A percentile compares a stretch with the other conserved stretches of the same genome.
phyloP scores from a whole-genome alignment of 805 yeast species.

The Lipomyces spencermartinsiae region DNA sequence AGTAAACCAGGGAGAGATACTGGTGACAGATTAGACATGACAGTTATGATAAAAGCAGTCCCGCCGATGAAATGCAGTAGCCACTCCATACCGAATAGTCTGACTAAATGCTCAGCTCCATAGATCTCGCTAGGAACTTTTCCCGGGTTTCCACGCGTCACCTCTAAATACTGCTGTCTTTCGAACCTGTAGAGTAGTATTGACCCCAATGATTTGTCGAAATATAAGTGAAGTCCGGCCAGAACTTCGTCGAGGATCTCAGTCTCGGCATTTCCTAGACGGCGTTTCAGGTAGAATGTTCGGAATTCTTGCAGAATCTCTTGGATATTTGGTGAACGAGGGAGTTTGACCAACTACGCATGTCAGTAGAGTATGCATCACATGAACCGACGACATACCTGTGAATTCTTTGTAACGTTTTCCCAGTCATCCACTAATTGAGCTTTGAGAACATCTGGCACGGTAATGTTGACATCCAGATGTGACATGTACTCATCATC shows the following conservation, averaged over 20 bases:
- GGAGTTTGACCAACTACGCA: slow-evolving; percentile 61
- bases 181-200: slow-evolving; percentile 77
- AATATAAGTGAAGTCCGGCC: slow-evolving; percentile 72
- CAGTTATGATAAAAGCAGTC: not conserved
- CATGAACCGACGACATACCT: slow-evolving; percentile 40
- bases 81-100: slow-evolving; percentile 56
- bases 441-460: slow-evolving; percentile 72
- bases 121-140: slow-evolving; percentile 58
- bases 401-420: slow-evolving; percentile 77
- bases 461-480: slow-evolving; percentile 59
- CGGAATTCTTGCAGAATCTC: slow-evolving; percentile 62
- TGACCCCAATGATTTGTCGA: slow-evolving; percentile 73
- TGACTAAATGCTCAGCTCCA: slow-evolving; percentile 81
- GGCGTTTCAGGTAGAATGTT: slow-evolving; percentile 41
- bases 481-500: slow-evolving; percentile 39
- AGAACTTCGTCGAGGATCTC: slow-evolving; percentile 72
- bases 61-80: no score
- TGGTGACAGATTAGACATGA: slow-evolving; percentile 3
- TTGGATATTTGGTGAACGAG: slow-evolving; percentile 61
- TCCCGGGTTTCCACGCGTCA: slow-evolving; percentile 50
- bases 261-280: slow-evolving; percentile 48
- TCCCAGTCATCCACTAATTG: slow-evolving; percentile 94
- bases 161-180: slow-evolving; percentile 69
- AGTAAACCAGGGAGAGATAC: slow-evolving; percentile 84
- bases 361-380: slow-evolving; percentile 4